These are phyloP conservation scores for Leishmania braziliensis DNA, from an alignment of 208 protist genomes.

Conservation along the genomic window DNA sequence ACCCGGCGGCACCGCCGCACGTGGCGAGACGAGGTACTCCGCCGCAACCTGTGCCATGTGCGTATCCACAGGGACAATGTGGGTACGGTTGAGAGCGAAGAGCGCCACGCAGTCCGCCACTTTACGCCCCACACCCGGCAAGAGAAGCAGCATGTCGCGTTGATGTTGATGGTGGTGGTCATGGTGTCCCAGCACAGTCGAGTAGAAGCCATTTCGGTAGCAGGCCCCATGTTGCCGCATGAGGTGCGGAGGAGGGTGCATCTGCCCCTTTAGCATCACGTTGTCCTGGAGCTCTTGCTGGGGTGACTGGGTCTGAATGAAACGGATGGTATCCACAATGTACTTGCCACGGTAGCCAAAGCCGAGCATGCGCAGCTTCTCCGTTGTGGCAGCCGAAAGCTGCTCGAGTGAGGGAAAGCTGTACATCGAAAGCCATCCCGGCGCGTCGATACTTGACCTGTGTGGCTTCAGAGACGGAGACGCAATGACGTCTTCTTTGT, in stretches of 20 bases:
- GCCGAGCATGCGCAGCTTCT: conserved; percentile 41
- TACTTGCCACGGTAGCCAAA: conserved; percentile 85
- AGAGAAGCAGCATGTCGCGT: conserved; percentile 44
- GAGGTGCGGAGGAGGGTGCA: not conserved
- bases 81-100: conserved; percentile 60
- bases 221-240: conserved; percentile 15
- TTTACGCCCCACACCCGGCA: conserved; percentile 82
- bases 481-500: not conserved
- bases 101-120: conserved; percentile 86
- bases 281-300: not conserved
- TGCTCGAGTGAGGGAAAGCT: conserved; percentile 54
- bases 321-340: conserved; percentile 34
- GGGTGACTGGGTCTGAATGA: not conserved
- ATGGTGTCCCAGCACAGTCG: conserved; percentile 27
- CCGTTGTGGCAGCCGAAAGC: conserved; percentile 37
- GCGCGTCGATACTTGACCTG: not conserved
- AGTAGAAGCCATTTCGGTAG: conserved; percentile 51
- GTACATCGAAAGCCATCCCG: conserved; percentile 47
- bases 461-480: not conserved
- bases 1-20: not conserved
- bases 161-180: conserved; percentile 28
- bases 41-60: conserved; percentile 82
- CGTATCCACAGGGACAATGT: conserved; percentile 88
- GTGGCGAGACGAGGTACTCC: conserved; percentile 36
- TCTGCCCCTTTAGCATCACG: not conserved